Percentiles rank a stretch among this genome's conserved stretches.
These are phyloP conservation scores for Amphibolis antarctica DNA, from an alignment of 106 monocot genomes.

Conservation along the genomic window DNA sequence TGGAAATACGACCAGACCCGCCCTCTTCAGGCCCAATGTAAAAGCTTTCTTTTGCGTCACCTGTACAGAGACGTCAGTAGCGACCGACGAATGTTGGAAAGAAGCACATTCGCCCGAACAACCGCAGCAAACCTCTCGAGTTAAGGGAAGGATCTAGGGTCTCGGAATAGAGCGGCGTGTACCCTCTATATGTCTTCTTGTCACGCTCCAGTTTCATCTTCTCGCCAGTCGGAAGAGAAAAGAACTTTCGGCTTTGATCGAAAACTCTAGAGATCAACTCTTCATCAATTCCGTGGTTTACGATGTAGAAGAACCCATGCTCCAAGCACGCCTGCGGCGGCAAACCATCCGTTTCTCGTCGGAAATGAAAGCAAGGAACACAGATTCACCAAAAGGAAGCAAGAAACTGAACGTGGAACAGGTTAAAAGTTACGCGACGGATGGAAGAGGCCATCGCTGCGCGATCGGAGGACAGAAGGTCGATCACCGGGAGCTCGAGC, in stretches of 20 bases:
- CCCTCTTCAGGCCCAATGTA: conserved; percentile 5
- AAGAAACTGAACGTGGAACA: background rate
- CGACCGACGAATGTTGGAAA: background rate
- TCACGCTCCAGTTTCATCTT: conserved; percentile 62
- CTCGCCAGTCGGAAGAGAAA: conserved; percentile 41
- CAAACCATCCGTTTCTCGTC: background rate
- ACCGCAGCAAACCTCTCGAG: background rate
- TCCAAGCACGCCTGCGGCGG: conserved; percentile 69
- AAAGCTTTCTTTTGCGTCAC: conserved; percentile 5
- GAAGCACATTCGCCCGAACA: background rate
- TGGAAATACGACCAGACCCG: background rate
- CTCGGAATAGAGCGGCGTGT: conserved; percentile 47
- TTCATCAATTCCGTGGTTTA: conserved; percentile 68
- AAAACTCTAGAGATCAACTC: conserved; percentile 23
- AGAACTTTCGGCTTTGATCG: conserved; percentile 62
- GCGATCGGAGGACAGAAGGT: conserved; percentile 48
- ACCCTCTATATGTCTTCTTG: conserved; percentile 41
- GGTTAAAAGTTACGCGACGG: conserved; percentile 59
- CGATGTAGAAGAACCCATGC: conserved; percentile 85
- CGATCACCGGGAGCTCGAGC: conserved; percentile 45
- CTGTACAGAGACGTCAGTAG: background rate
- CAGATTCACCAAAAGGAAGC: background rate
- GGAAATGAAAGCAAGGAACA: background rate
- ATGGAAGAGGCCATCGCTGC: conserved; percentile 35
- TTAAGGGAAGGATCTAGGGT: conserved; percentile 40